Base-by-base conservation (phyloP, 2,329 filamentous ascomycete genomes). In the Fusarium sp. region DNA sequence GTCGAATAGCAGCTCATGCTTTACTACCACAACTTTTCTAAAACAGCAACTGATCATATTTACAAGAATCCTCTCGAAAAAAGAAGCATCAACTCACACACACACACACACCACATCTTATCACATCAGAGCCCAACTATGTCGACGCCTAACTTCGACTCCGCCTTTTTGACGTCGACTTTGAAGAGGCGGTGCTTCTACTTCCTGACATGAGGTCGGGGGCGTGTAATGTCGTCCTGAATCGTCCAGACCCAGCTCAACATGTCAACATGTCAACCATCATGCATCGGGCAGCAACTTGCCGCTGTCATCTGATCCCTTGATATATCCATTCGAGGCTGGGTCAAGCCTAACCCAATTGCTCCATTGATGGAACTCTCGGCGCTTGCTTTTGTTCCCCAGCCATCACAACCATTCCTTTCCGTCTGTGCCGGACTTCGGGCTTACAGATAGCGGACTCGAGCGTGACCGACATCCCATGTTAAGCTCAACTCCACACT, bases 261-360 rank as follows among this genome's bases (percentile, higher is more conserved):
- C 20, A 59, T 46, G 58, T 44, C 32, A 41, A 40, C 34, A 34
- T 38, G 32, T 38, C 40, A 27, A 59, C 24, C 44, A 49, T 45
- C 34, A 47, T 51, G 20, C 62, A 67, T 70, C 47, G 44, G 68
- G 68, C 68, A 71, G 59, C 67, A 71, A 70, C 58, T 57, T 34
- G n/a, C 49, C 58, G 29, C 27, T 24, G 27, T 41, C 44, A 55
- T 67, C 55, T 62, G 54, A 62, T 32, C 27, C 20, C 18, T 34
- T 18, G 15, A 68, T 58, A 29, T 41, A 51, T 57, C 49, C 45
- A 44, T 45, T 63, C 27, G 49, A 63, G 45, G 32, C 25, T 64
- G 55, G 45, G 22, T 32, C 44, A 41, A 24, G 49, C 32, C 43
- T 53, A 25, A 34, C 34, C 49, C 46, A 43, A 57, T 41, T 48